Conservation (phyloP, 2,329 filamentous ascomycete genomes). For the Sphaerulina vaccinii region DNA sequence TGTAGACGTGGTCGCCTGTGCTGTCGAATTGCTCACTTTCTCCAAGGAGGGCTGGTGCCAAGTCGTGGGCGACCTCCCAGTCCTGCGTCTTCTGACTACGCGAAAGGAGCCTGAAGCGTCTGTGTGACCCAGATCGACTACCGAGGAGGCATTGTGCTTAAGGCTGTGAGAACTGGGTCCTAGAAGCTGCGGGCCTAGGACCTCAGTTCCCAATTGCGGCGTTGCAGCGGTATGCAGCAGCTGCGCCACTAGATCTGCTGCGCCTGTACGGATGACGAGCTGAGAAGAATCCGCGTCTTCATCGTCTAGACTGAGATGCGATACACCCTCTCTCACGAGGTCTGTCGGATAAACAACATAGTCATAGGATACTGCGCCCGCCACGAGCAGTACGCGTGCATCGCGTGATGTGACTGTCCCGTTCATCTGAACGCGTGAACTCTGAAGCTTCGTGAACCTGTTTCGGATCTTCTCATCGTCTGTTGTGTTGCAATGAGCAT, state of each 20-base stretch:
- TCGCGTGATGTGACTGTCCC: conserved; percentile 5
- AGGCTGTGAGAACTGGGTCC: conserved; percentile 28
- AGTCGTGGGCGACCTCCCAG: conserved; percentile 27
- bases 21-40: conserved; percentile 19
- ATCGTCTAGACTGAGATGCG: conserved; percentile 10
- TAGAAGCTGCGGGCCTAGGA: conserved; percentile 31
- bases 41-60: conserved; percentile 34
- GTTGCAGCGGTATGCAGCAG: conserved; percentile 35
- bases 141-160: conserved; percentile 33
- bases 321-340: background rate
- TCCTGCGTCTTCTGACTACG: conserved; percentile 28
- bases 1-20: conserved; percentile 26
- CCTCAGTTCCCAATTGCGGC: conserved; percentile 32
- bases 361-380: conserved; percentile 36
- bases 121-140: conserved; percentile 30
- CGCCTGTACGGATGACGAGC: conserved; percentile 34
- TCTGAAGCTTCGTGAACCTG: conserved; percentile 18
- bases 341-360: conserved; percentile 35
- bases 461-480: conserved; percentile 9
- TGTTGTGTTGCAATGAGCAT: no score
- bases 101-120: conserved; percentile 16
- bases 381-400: conserved; percentile 33
- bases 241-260: conserved; percentile 36
- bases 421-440: conserved; percentile 22
- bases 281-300: conserved; percentile 24